Conservation (phyloP, 345 rosid genomes). For the Geranium rotundifolium region DNA sequence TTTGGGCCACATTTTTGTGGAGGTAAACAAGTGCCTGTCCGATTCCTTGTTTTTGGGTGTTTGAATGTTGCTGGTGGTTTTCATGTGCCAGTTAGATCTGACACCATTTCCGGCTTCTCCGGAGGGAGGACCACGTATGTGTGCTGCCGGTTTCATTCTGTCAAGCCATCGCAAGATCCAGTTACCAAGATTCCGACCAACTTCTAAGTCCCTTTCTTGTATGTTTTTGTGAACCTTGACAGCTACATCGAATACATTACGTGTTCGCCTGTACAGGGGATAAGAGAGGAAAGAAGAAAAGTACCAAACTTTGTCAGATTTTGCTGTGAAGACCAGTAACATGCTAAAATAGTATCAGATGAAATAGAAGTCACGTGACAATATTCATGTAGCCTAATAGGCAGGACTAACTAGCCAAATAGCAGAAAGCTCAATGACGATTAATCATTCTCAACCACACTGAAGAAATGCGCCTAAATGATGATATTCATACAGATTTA, state of each 20-base stretch:
- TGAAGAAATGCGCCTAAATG: too few species aligned
- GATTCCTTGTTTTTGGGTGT: constrained; percentile 35
- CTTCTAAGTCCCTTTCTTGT: constrained; percentile 77
- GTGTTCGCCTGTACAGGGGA: constrained; percentile 41
- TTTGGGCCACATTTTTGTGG: constrained; percentile 35
- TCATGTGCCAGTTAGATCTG: constrained; percentile 18
- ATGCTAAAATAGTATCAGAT: neutral
- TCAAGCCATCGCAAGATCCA: constrained; percentile 82
- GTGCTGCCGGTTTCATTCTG: constrained; percentile 82
- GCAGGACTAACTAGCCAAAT: too few species aligned
- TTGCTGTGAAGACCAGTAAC: neutral
- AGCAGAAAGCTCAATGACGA: too few species aligned
- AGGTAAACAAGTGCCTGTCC: constrained; percentile 40
- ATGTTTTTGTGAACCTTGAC: constrained; percentile 54
- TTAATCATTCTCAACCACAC: too few species aligned
- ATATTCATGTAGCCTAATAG: too few species aligned
- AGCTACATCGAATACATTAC: constrained; percentile 49
- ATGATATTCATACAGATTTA: too few species aligned
- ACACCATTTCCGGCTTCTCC: constrained; percentile 17
- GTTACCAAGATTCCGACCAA: constrained; percentile 81
- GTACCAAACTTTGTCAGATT: neutral
- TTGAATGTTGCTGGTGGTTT: constrained; percentile 24
- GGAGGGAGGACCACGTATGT: constrained; percentile 38
- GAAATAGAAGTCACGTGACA: too few species aligned
- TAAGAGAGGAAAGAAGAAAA: neutral